These are phyloP conservation scores for Gracilaria domingensis DNA, from an alignment of 23 red algal genomes.

Conservation along the genomic window DNA sequence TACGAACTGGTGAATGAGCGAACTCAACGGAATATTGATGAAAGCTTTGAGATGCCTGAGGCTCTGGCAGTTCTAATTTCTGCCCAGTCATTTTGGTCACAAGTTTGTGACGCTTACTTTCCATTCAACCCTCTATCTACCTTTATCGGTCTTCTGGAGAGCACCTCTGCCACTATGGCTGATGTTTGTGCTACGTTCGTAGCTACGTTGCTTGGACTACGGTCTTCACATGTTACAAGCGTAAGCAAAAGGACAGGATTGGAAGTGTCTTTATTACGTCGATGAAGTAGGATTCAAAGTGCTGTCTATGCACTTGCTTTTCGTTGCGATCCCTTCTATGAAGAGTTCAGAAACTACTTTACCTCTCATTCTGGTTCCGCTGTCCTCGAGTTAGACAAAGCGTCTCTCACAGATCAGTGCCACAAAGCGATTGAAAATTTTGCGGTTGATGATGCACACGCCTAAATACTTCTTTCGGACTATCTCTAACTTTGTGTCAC, in stretches of 20 bases:
- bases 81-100: not conserved
- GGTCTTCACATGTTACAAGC: not conserved
- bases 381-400: not conserved
- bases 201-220: not conserved
- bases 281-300: not conserved
- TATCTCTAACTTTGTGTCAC: slow-evolving; percentile 1
- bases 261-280: slow-evolving; percentile 5
- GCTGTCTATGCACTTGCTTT: slow-evolving; percentile 16
- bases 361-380: not conserved
- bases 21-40: slow-evolving; percentile 4
- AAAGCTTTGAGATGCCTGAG: not conserved
- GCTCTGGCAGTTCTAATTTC: not conserved
- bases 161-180: slow-evolving; percentile 6
- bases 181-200: slow-evolving; percentile 21
- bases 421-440: not conserved
- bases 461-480: not conserved
- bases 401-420: not conserved
- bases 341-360: not conserved
- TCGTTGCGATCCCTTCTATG: slow-evolving; percentile 11
- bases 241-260: not conserved
- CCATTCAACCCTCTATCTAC: not conserved
- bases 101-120: not conserved
- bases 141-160: slow-evolving; percentile 26
- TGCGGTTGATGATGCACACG: not conserved
- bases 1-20: slow-evolving; percentile 6